Base-by-base conservation (phyloP, 78 protist species). In the Planoprotostelium fungivorum region DNA sequence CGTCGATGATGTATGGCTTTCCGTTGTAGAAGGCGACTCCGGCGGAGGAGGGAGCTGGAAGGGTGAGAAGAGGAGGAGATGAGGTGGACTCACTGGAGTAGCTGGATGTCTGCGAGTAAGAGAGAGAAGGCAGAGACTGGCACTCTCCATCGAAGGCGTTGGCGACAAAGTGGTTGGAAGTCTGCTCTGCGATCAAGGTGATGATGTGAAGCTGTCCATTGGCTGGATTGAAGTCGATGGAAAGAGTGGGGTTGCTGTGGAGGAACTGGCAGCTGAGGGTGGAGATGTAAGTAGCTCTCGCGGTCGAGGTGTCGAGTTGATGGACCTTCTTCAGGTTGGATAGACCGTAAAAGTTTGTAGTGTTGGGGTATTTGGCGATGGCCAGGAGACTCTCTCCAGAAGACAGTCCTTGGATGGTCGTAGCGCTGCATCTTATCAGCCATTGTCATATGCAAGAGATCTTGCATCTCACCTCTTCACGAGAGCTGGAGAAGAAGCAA, bases 21-120 rank as follows among this genome's bases (percentile, higher is more conserved):
- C 73, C 73, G 73, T 51, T 51, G 73, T 51, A 51, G 73, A 51
- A 51, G 73, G 73, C 73, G 73, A 51, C 73, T 25, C 73, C 73
- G 73, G 73, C 73, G 5, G 73, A 16, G 73, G 73, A 51, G 73
- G 73, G 73, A 51, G 31, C 73, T n/a, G n/a, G n/a, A n/a, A n/a
- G n/a, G n/a, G n/a, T n/a, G n/a, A n/a, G n/a, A n/a, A n/a, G n/a
- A n/a, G n/a, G n/a, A n/a, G n/a, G n/a, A n/a, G n/a, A n/a, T n/a
- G n/a, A n/a, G n/a, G n/a, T n/a, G n/a, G n/a, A n/a, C n/a, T n/a
- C n/a, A n/a, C n/a, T n/a, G 73, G 73, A 51, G 16, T 25, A 16
- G 31, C 16, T 5, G 73, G 73, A 5, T 25, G 73, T 51, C 16
- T 5, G 16, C 31, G 73, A 16, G 73, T 51, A 51, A 51, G 73